Evolutionary conservation across 2,329 filamentous ascomycete genomes (phyloP).

Genomic region (Ceratocystiopsis minuta): DNA sequence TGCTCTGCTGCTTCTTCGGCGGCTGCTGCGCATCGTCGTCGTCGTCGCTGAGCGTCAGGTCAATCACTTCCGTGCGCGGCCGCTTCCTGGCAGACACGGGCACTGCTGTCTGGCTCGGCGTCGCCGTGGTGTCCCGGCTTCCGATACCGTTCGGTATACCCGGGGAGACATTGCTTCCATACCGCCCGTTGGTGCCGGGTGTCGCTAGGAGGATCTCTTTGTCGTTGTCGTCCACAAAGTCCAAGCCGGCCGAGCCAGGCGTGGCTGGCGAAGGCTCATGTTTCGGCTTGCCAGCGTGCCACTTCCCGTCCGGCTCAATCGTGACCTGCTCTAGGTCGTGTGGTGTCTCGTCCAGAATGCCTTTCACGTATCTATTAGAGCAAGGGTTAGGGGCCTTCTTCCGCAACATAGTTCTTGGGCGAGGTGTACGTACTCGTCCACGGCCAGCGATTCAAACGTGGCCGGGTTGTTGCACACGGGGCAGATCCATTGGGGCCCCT

Average conservation of each 20-base stretch:
- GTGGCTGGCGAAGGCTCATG: conserved; percentile 5
- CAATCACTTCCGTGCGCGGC: conserved; percentile 28
- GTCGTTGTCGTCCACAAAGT: conserved; percentile 15
- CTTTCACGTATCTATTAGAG: conserved; percentile 55
- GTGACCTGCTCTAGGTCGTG: conserved; percentile 65
- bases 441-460: conserved; percentile 62
- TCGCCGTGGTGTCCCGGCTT: conserved; percentile 4
- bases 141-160: not conserved
- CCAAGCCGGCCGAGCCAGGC: conserved; percentile 15
- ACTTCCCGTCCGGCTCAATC: conserved; percentile 72
- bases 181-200: no score
- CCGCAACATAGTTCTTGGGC: no score
- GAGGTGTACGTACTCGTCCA: conserved; percentile 44
- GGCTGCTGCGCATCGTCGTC: conserved; percentile 22
- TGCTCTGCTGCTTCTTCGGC: conserved; percentile 21
- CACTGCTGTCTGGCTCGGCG: not conserved
- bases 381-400: no score
- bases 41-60: conserved; percentile 40
- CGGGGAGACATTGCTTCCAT: no score
- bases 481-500: conserved; percentile 92
- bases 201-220: conserved; percentile 4
- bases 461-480: conserved; percentile 78
- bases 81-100: no score
- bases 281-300: conserved; percentile 25
- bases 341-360: conserved; percentile 62